These are phyloP conservation scores for Eucalyptus globulus DNA, from an alignment of 345 rosid genomes.

Conservation along the genomic window DNA sequence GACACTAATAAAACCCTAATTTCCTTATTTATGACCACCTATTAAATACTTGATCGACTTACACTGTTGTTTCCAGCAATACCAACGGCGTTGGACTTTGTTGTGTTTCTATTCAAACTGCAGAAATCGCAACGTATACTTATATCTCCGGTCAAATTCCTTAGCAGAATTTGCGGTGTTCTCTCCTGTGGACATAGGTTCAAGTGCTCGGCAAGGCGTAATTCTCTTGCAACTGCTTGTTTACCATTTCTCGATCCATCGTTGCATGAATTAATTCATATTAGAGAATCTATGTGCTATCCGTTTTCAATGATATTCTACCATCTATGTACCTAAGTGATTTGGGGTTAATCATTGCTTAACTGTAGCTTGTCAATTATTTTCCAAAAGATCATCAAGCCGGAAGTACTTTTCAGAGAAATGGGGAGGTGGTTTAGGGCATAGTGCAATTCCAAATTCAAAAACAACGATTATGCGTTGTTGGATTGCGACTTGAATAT, in stretches of 20 bases:
- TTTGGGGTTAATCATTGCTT: neutral
- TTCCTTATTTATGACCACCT: neutral
- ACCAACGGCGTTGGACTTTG: neutral
- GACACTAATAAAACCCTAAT: neutral
- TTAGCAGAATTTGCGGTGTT: neutral
- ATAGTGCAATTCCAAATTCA: neutral
- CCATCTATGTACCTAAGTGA: neutral
- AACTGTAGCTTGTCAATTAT: neutral
- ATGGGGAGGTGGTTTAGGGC: neutral
- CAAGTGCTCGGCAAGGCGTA: neutral
- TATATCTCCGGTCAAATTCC: neutral
- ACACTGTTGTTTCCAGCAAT: neutral
- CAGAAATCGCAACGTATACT: neutral
- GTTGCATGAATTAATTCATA: neutral
- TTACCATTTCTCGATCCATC: neutral
- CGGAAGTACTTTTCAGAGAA: neutral
- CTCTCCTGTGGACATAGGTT: neutral
- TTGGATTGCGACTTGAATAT: neutral
- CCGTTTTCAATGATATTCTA: neutral
- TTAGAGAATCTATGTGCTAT: neutral
- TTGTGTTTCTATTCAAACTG: neutral
- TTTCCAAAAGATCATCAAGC: neutral
- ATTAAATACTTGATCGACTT: neutral
- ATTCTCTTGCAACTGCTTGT: neutral
- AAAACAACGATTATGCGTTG: neutral